Conservation (phyloP, 2,329 filamentous ascomycete species). For the Ophiostoma australiae region DNA sequence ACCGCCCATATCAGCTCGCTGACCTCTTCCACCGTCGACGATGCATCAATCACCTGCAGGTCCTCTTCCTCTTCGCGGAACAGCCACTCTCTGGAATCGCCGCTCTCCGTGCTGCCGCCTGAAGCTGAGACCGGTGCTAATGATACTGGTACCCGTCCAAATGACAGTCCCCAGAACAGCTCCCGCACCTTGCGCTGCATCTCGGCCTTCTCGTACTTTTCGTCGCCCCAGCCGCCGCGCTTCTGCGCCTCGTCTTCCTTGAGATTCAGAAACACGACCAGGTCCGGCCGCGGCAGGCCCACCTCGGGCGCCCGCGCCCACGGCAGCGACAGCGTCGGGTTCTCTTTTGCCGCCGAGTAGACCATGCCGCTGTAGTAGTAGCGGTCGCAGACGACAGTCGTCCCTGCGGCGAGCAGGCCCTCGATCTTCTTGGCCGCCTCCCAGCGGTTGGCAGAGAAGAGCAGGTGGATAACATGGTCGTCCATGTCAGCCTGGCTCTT, state of each 20-base stretch:
- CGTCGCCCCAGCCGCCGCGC: conserved; percentile 81
- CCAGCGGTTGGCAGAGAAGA: conserved; percentile 91
- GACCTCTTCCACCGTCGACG: conserved; percentile 52
- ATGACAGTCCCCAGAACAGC: conserved; percentile 59
- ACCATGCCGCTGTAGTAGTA: conserved; percentile 95
- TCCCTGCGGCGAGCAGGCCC: conserved; percentile 56
- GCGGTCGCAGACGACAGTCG: conserved; percentile 77
- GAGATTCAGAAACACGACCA: conserved; percentile 83
- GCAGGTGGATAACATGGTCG: conserved; percentile 82
- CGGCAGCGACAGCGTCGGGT: conserved; percentile 60
- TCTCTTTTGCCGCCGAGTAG: conserved; percentile 84
- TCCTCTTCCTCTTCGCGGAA: conserved; percentile 51
- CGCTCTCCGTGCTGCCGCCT: not conserved
- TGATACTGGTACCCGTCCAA: conserved; percentile 38
- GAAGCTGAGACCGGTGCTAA: not conserved
- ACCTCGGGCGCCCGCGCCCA: conserved; percentile 85
- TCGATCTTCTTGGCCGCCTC: conserved; percentile 56
- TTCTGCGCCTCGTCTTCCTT: conserved; percentile 64
- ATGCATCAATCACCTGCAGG: conserved; percentile 51
- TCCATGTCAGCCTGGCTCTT: conserved; percentile 67
- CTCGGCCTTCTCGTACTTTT: conserved; percentile 79
- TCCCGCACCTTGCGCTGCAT: conserved; percentile 77
- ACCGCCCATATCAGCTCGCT: conserved; percentile 52
- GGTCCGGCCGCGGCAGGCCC: conserved; percentile 79
- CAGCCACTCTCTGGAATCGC: conserved; percentile 30